These are phyloP conservation scores for Chlamydomonas eustigma DNA, from an alignment of 139 green algal genomes.

Conservation along the genomic window DNA sequence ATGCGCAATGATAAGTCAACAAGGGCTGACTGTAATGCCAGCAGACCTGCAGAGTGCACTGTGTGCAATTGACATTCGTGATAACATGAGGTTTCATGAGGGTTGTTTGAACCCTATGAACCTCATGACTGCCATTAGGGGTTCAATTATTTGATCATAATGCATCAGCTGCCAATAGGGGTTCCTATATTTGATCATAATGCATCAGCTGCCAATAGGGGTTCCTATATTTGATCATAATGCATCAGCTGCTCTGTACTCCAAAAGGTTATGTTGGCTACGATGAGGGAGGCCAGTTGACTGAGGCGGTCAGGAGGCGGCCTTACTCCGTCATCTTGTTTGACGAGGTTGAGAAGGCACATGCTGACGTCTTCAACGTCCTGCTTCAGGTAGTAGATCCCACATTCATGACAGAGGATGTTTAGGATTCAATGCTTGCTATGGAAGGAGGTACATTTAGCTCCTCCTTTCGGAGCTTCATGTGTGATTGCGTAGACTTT, in stretches of 20 bases:
- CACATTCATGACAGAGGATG: background rate
- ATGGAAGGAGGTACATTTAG: background rate
- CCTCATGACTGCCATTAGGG: too few species aligned
- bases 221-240: too few species aligned
- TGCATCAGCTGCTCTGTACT: conserved; percentile 64
- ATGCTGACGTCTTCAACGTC: conserved; percentile 98
- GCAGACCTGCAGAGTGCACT: too few species aligned
- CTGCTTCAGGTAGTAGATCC: conserved; percentile 68
- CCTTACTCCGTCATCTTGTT: conserved; percentile 89
- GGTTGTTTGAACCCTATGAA: too few species aligned
- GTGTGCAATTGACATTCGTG: too few species aligned
- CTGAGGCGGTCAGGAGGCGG: conserved; percentile 76
- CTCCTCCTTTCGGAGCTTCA: conserved; percentile 1
- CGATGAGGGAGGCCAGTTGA: conserved; percentile 95
- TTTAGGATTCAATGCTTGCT: conserved; percentile 3
- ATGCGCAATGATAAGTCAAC: too few species aligned
- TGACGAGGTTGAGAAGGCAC: conserved; percentile 98
- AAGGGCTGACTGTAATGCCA: too few species aligned
- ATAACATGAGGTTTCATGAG: too few species aligned
- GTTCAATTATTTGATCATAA: too few species aligned
- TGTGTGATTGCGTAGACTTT: background rate
- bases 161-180: too few species aligned
- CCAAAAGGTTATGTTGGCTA: conserved; percentile 93
- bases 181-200: too few species aligned
- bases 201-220: too few species aligned